phyloP scores from a whole-genome alignment of 208 protist species.

The Trypanosomatidae sp. region DNA sequence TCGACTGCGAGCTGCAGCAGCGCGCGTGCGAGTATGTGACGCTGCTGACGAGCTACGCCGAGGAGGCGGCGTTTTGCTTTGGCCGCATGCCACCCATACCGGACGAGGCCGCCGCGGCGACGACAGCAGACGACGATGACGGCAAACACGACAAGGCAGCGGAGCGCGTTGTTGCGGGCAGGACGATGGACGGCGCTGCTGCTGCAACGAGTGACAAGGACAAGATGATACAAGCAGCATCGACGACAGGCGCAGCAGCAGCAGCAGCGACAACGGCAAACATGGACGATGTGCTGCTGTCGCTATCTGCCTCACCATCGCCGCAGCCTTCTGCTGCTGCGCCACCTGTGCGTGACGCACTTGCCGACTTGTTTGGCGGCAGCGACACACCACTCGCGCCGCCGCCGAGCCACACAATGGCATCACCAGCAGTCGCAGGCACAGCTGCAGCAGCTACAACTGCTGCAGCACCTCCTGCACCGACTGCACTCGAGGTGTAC shows the following conservation, averaged over 20 bases:
- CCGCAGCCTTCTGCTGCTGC: background rate
- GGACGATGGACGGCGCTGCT: too few relatives aligned
- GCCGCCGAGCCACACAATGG: too few relatives aligned
- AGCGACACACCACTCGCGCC: too few relatives aligned
- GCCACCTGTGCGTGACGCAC: background rate
- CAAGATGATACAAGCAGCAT: too few relatives aligned
- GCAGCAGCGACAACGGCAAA: too few relatives aligned
- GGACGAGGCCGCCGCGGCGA: background rate
- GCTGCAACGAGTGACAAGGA: too few relatives aligned
- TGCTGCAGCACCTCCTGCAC: too few relatives aligned
- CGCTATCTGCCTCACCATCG: background rate
- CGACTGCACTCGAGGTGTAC: slow-evolving; percentile 17
- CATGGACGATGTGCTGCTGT: too few relatives aligned
- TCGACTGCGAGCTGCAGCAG: slow-evolving; percentile 92
- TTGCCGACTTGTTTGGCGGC: background rate
- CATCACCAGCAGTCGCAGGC: too few relatives aligned
- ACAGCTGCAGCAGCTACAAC: too few relatives aligned
- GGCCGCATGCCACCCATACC: slow-evolving; percentile 70
- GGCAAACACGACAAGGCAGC: background rate
- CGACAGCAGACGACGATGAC: background rate
- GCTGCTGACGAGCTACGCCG: slow-evolving; percentile 59
- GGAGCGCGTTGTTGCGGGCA: too few relatives aligned
- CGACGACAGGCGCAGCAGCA: too few relatives aligned
- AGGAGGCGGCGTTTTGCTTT: slow-evolving; percentile 63
- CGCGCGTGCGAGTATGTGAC: slow-evolving; percentile 87